Percentiles rank a stretch among this genome's conserved stretches.
These are phyloP conservation scores for Starmerella tilneyi DNA, from an alignment of 805 yeast genomes.

Conservation along the genomic window DNA sequence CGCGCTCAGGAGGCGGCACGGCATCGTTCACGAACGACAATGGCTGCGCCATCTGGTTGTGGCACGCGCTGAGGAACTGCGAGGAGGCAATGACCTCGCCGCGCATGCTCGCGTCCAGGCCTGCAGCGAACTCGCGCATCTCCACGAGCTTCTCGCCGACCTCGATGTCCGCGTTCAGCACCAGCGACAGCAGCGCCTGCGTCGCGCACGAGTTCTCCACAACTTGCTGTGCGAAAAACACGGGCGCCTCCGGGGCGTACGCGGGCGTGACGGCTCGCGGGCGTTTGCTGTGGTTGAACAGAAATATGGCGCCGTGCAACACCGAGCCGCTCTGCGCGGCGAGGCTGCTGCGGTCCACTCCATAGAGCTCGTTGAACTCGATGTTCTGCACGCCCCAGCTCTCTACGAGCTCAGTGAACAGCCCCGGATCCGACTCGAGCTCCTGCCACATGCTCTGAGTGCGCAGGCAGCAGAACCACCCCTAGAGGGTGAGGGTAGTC, in stretches of 20 bases:
- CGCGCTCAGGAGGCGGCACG: conserved; percentile 21
- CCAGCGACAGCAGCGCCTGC: conserved; percentile 51
- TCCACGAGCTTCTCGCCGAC: conserved; percentile 42
- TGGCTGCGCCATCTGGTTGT: conserved; percentile 54
- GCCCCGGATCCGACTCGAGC: conserved; percentile 35
- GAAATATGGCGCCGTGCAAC: conserved; percentile 49
- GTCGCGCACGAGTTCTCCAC: conserved; percentile 68
- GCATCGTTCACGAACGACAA: conserved; percentile 40
- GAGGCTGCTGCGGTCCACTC: conserved; percentile 38
- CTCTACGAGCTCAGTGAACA: conserved; percentile 54
- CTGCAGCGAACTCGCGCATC: conserved; percentile 42
- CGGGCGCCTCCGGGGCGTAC: conserved; percentile 22
- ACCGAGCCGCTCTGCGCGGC: conserved; percentile 28
- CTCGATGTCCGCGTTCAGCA: conserved; percentile 40
- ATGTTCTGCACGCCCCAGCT: conserved; percentile 43
- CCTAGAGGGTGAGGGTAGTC: no score
- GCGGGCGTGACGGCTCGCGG: conserved; percentile 25
- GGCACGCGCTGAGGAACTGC: conserved; percentile 45
- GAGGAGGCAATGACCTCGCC: conserved; percentile 56
- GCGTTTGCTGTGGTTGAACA: conserved; percentile 48
- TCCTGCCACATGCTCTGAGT: conserved; percentile 24
- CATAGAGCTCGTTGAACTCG: conserved; percentile 49
- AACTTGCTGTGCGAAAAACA: conserved; percentile 55
- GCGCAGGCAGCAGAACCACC: no score
- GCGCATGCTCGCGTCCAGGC: conserved; percentile 45